Base-by-base conservation (phyloP, 768 basidiomycete genomes). In the Phylloporus sp. region DNA sequence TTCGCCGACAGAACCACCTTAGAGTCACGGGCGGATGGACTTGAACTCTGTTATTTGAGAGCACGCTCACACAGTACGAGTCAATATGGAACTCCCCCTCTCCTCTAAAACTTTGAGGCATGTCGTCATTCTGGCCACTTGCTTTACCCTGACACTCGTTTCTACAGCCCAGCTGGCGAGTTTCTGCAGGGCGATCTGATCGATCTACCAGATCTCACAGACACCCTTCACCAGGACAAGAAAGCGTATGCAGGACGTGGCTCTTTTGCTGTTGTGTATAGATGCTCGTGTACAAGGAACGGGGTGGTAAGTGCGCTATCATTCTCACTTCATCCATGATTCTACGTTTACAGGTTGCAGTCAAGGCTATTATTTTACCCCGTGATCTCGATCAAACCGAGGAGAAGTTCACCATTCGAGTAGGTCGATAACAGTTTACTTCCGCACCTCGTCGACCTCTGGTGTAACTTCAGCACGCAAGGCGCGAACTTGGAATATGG, bases 401-500 rank as follows among this genome's bases (percentile, higher is more conserved):
- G 3, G 23, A 23, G n/a, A 18, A 21, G 1, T 20, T 18, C 1
- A 17, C 44, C 27, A 1, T n/a, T 6, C 41, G 48, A 22, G 51
- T 50, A 8, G 41, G 51, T 27, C 15, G 9, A 27, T 24, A 8
- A 24, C 3, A 28, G 20, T 13, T 11, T 37, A n/a, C 15, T 3
- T 14, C 1, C 4, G 5, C 13, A 1, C 9, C 27, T 43, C n/a
- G n/a, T n/a, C n/a, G 28, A 48, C 20, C 7, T 34, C 18, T 9
- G 1, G 5, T 9, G 5, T 18, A 3, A 18, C 22, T n/a, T 10
- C 17, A 52, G 51, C 40, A 45, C 37, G 15, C 24, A 9, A 44
- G 3, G n/a, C 51, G 51, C 2, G 51, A 52, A 11, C 28, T 29
- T n/a, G 42, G 28, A 31, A 9, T 52, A 31, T 52, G 51, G 51